Conservation (phyloP, 352 stramenopile genomes). For the Pythium rhizo-oryzae region DNA sequence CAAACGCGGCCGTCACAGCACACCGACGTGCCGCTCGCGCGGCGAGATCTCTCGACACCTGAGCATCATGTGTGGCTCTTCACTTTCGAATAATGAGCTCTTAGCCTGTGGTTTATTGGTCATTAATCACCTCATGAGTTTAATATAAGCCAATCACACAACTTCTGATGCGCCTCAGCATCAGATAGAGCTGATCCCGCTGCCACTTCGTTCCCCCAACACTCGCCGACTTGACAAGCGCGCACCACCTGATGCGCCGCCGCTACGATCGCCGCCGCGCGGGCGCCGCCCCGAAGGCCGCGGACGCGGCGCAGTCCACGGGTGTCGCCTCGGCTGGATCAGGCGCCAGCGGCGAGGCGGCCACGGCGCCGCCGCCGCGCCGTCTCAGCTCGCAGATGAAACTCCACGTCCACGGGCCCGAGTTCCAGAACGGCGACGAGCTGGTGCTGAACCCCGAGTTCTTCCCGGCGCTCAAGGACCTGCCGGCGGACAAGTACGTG, state of each 20-base stretch:
- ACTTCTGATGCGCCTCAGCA: conserved; percentile 10
- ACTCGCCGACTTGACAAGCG: neutral
- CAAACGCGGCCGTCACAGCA: neutral
- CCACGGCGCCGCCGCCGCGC: conserved; percentile 7
- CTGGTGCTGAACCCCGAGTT: conserved; percentile 82
- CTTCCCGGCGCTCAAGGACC: conserved; percentile 74
- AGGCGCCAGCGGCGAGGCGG: neutral
- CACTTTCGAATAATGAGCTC: conserved; percentile 1
- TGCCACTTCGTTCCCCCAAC: neutral
- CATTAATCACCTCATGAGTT: neutral
- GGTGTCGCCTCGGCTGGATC: neutral
- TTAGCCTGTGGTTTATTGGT: conserved; percentile 1
- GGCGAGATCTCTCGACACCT: neutral
- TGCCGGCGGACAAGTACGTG: conserved; percentile 74
- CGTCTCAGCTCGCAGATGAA: conserved; percentile 47
- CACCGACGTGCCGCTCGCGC: neutral
- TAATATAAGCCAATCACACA: neutral
- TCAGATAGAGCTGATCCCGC: neutral
- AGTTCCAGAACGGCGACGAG: conserved; percentile 83
- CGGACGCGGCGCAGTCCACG: neutral
- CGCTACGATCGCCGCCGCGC: conserved; percentile 29
- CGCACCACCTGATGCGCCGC: conserved; percentile 17
- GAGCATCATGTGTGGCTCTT: neutral
- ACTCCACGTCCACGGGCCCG: conserved; percentile 78
- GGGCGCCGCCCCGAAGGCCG: conserved; percentile 14